These are phyloP conservation scores for Paraconiothyrium sp. DNA, from an alignment of 2,329 filamentous ascomycete genomes.

Conservation along the genomic window DNA sequence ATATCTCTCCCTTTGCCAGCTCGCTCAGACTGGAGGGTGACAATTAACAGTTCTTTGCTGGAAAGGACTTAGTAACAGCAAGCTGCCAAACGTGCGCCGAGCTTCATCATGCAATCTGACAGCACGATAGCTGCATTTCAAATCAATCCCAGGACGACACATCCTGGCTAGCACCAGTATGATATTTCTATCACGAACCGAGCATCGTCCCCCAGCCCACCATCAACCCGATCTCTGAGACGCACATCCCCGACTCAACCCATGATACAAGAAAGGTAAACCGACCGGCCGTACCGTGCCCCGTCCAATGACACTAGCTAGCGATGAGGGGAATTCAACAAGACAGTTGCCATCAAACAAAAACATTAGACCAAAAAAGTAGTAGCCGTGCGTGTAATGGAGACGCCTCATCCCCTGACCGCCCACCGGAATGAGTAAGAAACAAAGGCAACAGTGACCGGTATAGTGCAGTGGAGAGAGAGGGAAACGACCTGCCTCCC, in stretches of 20 bases:
- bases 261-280: slow-evolving; percentile 9
- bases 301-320: not conserved
- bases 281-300: not conserved
- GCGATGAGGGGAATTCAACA: slow-evolving; percentile 7
- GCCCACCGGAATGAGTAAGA: not conserved
- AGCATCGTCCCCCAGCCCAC: not conserved
- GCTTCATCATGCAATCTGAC: too few species aligned
- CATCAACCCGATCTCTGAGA: not conserved
- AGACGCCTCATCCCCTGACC: not conserved
- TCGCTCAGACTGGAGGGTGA: too few species aligned
- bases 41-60: too few species aligned
- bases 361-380: not conserved
- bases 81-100: too few species aligned
- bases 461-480: not conserved
- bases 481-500: not conserved
- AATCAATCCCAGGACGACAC: not conserved
- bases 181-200: not conserved
- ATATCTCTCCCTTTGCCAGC: too few species aligned
- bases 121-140: not conserved
- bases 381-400: not conserved
- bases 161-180: not conserved
- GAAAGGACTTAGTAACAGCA: too few species aligned
- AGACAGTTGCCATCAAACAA: not conserved
- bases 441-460: not conserved
- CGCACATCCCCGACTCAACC: not conserved